Conservation (phyloP, 208 protist genomes). For the Lotmaria passim region DNA sequence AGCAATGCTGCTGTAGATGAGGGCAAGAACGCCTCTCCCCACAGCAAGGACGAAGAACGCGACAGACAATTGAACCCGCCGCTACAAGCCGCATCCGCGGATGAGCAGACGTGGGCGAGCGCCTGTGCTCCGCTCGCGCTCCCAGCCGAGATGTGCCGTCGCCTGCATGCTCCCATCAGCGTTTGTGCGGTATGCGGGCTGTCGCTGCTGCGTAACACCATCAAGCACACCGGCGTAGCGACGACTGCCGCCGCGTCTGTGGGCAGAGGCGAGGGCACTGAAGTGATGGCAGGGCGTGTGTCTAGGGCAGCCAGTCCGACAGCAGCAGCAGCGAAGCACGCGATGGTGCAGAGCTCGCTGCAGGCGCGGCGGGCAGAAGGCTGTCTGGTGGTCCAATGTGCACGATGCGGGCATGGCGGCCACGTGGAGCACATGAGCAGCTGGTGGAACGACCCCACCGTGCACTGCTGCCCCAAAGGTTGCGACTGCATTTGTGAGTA, state of each 20-base stretch:
- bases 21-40: no score
- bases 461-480: conserved; percentile 71
- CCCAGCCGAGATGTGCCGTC: conserved; percentile 14
- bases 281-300: no score
- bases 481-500: conserved; percentile 78
- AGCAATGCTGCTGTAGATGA: no score
- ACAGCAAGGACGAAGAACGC: neutral
- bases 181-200: conserved; percentile 76
- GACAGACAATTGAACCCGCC: neutral
- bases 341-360: neutral
- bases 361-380: conserved; percentile 37
- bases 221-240: conserved; percentile 5
- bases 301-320: conserved; percentile 2
- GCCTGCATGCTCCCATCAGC: conserved; percentile 46
- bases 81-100: neutral
- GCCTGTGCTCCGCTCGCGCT: neutral
- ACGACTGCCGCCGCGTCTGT: neutral
- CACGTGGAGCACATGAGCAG: conserved; percentile 75
- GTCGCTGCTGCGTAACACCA: conserved; percentile 40
- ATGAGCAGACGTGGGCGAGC: neutral
- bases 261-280: conserved; percentile 12
- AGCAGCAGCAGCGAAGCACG: neutral
- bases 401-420: conserved; percentile 77
- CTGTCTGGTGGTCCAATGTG: conserved; percentile 72
- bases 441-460: conserved; percentile 71